Percentiles rank a stretch among this genome's conserved stretches.
These are phyloP conservation scores for Pelargonium fulgidum DNA, from an alignment of 441 rosid genomes.

Conservation along the genomic window DNA sequence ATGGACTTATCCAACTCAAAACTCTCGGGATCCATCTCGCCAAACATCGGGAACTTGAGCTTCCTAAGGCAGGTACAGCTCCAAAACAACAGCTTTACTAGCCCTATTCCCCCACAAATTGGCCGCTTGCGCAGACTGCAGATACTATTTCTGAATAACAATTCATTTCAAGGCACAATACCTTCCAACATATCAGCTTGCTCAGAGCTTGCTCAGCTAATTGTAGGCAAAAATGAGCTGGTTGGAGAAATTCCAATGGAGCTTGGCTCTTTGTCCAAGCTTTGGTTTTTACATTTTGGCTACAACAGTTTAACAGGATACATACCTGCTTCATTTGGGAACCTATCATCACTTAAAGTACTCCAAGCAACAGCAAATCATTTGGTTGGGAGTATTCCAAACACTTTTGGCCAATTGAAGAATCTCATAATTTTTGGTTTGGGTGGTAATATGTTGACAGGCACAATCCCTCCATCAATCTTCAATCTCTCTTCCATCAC, in stretches of 20 bases:
- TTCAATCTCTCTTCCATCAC: conserved; percentile 24
- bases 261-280: conserved; percentile 11
- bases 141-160: not conserved
- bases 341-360: conserved; percentile 16
- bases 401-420: conserved; percentile 16
- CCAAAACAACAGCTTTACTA: conserved; percentile 10
- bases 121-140: conserved; percentile 4
- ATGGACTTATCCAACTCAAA: conserved; percentile 3
- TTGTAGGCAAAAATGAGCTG: not conserved
- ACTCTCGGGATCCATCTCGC: conserved; percentile 18
- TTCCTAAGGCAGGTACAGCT: conserved; percentile 8
- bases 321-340: conserved; percentile 25
- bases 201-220: not conserved
- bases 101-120: conserved; percentile 13
- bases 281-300: not conserved
- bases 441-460: conserved; percentile 13
- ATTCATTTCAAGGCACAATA: conserved; percentile 18
- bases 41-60: conserved; percentile 24
- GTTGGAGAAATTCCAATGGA: conserved; percentile 14
- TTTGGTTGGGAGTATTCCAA: conserved; percentile 22
- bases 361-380: conserved; percentile 6
- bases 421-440: conserved; percentile 2
- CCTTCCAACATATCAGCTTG: conserved; percentile 18
- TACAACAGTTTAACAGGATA: conserved; percentile 17
- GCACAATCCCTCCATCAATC: conserved; percentile 26